A percentile compares a stretch with the other conserved stretches of the same genome.
Conservation (phyloP, 192 early-diverging fungal species). For the Coemansia biformis region DNA sequence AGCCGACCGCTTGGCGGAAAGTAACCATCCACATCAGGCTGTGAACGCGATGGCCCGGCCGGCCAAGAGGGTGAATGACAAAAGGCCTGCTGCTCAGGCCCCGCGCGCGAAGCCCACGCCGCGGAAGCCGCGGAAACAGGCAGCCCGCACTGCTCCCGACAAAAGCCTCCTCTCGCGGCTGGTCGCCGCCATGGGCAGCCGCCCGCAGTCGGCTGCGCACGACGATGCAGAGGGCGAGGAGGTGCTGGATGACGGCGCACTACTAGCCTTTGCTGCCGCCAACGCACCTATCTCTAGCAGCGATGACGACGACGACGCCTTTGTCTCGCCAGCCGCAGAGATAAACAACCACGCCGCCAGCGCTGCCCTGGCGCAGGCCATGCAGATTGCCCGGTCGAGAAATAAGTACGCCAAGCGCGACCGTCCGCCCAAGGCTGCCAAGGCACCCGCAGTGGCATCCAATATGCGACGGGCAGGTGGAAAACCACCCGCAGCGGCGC, state of each 20-base stretch:
- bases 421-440: conserved; percentile 10
- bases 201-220: neutral
- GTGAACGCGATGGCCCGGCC: no score
- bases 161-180: conserved; percentile 32
- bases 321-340: conserved; percentile 6
- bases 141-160: conserved; percentile 6
- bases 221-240: conserved; percentile 4
- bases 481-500: neutral
- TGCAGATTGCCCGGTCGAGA: conserved; percentile 4
- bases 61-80: no score
- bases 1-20: no score
- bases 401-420: neutral
- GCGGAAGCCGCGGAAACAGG: conserved; percentile 10
- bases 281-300: neutral
- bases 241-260: neutral
- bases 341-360: neutral
- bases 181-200: conserved; percentile 22
- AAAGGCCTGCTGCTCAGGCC: neutral
- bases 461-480: no score
- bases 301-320: conserved; percentile 1
- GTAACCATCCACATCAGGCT: neutral
- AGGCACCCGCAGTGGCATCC: no score
- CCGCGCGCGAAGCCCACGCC: neutral
- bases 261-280: neutral
- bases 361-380: conserved; percentile 6